Evolutionary conservation across 306 rosid species (phyloP).

Genomic region (Corylus americana): DNA sequence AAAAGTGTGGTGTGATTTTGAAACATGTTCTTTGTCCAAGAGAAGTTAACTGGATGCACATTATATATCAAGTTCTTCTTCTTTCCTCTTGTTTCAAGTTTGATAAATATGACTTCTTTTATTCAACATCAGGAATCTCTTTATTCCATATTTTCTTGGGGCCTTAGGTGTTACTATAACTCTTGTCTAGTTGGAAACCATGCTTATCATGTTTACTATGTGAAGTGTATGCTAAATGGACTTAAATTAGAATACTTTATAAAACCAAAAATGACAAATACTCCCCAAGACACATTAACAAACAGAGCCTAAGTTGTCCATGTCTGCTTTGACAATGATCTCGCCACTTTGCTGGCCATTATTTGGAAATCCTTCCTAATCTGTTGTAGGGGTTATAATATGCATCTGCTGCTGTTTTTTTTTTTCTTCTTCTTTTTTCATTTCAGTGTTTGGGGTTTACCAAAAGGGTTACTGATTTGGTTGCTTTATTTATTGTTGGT

Average conservation of each 20-base stretch:
- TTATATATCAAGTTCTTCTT: conserved; percentile 71
- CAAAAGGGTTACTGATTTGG: not conserved
- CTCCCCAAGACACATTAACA: no score
- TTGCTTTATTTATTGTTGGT: conserved; percentile 33
- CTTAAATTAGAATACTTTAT: not conserved
- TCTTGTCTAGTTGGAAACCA: not conserved
- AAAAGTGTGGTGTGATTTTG: no score
- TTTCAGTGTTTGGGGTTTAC: not conserved
- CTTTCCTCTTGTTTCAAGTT: conserved; percentile 17
- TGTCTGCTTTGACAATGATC: not conserved
- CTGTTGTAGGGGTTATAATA: not conserved
- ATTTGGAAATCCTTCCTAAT: not conserved
- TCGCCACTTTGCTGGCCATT: not conserved
- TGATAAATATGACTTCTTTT: conserved; percentile 9
- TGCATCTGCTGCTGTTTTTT: not conserved
- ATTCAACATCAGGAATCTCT: not conserved
- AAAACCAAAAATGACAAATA: no score
- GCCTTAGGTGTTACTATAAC: not conserved
- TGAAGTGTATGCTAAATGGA: not conserved
- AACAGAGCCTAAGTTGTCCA: not conserved
- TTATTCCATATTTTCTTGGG: not conserved
- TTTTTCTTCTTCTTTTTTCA: no score
- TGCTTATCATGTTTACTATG: not conserved
- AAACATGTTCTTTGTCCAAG: conserved; percentile 95
- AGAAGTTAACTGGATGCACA: conserved; percentile 94